phyloP scores from a whole-genome alignment of 345 rosid species.

The Microcos paniculata region DNA sequence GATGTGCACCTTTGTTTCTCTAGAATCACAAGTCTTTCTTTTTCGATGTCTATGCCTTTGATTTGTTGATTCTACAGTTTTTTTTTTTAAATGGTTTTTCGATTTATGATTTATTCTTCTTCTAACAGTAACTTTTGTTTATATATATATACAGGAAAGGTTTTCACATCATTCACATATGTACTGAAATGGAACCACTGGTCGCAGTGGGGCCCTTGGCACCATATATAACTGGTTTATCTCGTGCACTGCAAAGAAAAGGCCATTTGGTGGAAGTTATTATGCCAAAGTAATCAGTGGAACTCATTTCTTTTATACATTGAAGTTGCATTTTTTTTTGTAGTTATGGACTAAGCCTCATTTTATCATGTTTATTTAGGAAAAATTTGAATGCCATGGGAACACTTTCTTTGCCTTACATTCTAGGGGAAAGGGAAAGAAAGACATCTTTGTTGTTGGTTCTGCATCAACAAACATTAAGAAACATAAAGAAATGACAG shows the following conservation, averaged over 20 bases:
- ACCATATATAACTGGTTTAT: constrained; percentile 62
- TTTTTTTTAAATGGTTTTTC: neutral
- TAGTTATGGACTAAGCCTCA: neutral
- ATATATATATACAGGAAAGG: constrained; percentile 50
- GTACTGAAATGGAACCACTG: constrained; percentile 86
- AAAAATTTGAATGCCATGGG: neutral
- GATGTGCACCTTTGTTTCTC: neutral
- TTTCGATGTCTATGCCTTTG: neutral
- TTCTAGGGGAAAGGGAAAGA: neutral
- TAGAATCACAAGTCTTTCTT: neutral
- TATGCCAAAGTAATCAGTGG: constrained; percentile 62
- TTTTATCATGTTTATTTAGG: neutral
- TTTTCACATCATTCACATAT: constrained; percentile 71
- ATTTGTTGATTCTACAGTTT: neutral
- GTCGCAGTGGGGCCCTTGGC: constrained; percentile 68
- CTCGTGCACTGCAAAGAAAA: constrained; percentile 58
- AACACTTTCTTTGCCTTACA: neutral
- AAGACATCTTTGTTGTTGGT: neutral
- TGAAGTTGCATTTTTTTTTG: neutral
- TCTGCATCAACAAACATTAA: neutral
- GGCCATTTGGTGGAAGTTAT: constrained; percentile 85
- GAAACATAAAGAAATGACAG: neutral
- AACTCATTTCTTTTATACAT: constrained; percentile 1
- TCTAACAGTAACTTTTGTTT: constrained; percentile 5
- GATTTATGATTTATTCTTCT: neutral